These are phyloP conservation scores for Ploettnerulaceae sp. DNA, from an alignment of 2,329 filamentous ascomycete genomes.

Conservation along the genomic window DNA sequence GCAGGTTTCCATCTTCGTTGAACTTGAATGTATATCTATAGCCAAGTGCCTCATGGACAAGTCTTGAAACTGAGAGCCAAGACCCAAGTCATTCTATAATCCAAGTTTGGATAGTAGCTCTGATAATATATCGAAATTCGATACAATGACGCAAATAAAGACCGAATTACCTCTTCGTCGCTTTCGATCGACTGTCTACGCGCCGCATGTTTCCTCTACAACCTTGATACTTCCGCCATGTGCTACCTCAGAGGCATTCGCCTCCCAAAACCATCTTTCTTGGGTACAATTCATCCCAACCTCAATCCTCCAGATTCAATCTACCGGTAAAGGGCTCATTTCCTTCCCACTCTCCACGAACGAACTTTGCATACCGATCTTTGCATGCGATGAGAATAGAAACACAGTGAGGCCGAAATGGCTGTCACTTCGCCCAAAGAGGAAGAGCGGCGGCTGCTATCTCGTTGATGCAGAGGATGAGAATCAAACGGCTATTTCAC, in stretches of 20 bases:
- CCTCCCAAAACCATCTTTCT: constrained; percentile 4
- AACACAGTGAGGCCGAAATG: constrained; percentile 38
- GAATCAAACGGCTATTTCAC: constrained; percentile 38
- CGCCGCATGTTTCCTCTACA: background rate
- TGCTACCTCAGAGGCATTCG: constrained; percentile 4
- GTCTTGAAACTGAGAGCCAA: background rate
- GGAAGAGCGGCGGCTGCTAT: constrained; percentile 44
- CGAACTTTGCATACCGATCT: constrained; percentile 41
- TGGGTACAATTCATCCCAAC: constrained; percentile 39
- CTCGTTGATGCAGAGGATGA: constrained; percentile 42
- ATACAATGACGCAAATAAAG: background rate
- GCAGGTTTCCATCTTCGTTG: too few relatives aligned
- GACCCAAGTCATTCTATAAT: background rate
- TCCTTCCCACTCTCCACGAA: constrained; percentile 39
- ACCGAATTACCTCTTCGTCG: constrained; percentile 8
- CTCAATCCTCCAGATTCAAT: constrained; percentile 45
- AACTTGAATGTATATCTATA: too few relatives aligned
- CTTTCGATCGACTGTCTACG: background rate
- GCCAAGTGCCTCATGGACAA: too few relatives aligned
- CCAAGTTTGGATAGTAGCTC: too few relatives aligned
- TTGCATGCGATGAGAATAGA: constrained; percentile 23
- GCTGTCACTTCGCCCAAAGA: constrained; percentile 45
- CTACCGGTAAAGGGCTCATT: constrained; percentile 40
- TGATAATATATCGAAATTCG: background rate
- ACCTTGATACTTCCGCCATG: background rate